A percentile compares a stretch with the other conserved stretches of the same genome.
Conservation (phyloP, 2,329 filamentous ascomycete species). For the Fusarium euwallaceae region DNA sequence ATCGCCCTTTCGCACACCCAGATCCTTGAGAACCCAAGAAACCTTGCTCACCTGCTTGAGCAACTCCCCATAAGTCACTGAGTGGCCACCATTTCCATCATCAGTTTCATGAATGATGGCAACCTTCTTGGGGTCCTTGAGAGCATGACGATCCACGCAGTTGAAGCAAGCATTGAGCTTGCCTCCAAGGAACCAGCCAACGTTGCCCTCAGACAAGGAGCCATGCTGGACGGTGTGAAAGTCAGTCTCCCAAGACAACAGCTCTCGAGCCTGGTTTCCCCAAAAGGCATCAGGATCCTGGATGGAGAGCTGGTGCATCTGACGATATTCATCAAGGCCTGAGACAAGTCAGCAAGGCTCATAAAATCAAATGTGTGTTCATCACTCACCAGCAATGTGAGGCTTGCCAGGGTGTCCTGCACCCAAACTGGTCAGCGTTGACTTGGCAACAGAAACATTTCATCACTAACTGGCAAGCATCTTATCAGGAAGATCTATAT, state of each 20-base stretch:
- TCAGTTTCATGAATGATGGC: conserved; percentile 98
- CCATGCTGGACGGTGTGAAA: conserved; percentile 88
- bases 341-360: fast-evolving
- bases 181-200: conserved; percentile 92
- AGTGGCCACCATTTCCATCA: conserved; percentile 85
- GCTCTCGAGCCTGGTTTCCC: conserved; percentile 83
- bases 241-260: conserved; percentile 87
- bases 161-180: conserved; percentile 94
- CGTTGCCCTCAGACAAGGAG: conserved; percentile 80
- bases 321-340: conserved; percentile 73
- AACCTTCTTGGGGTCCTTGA: conserved; percentile 87
- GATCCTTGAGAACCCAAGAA: conserved; percentile 85
- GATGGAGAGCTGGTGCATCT: conserved; percentile 82
- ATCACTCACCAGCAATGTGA: conserved; percentile 34
- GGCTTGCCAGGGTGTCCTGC: conserved; percentile 39
- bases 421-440: conserved; percentile 13
- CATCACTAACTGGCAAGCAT: conserved; percentile 37
- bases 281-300: conserved; percentile 88
- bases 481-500: conserved; percentile 34
- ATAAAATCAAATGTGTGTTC: background rate
- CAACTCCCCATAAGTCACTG: conserved; percentile 89
- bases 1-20: conserved; percentile 94
- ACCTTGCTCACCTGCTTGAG: conserved; percentile 87
- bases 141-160: conserved; percentile 91
- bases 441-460: background rate